Conservation (phyloP, 192 early-diverging fungal species). For the Rhizoclosmatium sp. region DNA sequence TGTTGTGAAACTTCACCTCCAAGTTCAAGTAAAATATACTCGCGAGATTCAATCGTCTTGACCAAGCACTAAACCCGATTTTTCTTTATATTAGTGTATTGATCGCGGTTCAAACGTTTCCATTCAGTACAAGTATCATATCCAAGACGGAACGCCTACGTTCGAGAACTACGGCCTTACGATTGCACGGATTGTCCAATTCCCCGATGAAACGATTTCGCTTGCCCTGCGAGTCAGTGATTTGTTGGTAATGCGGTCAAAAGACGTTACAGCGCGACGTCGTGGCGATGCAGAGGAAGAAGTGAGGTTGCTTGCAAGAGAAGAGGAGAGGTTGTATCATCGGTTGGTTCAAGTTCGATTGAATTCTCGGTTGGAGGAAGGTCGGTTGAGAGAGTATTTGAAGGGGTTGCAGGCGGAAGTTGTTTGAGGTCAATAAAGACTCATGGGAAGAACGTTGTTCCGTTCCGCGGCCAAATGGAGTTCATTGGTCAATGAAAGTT, state of each 20-base stretch:
- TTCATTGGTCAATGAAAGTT: too few species aligned
- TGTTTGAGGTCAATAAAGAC: background rate
- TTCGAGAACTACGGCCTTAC: constrained; percentile 28
- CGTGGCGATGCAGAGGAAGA: background rate
- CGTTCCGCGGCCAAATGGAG: too few species aligned
- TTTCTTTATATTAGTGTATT: background rate
- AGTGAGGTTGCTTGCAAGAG: background rate
- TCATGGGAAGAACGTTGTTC: too few species aligned
- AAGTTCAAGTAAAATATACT: constrained; percentile 39
- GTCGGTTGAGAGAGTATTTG: constrained; percentile 37
- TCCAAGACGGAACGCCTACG: constrained; percentile 26
- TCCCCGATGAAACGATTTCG: constrained; percentile 6
- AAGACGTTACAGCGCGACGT: background rate
- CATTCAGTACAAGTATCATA: constrained; percentile 28
- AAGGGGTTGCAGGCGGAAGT: constrained; percentile 48
- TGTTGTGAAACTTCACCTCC: constrained; percentile 44
- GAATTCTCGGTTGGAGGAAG: constrained; percentile 39
- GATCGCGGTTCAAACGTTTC: background rate
- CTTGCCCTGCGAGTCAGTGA: constrained; percentile 5
- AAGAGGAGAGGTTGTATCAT: constrained; percentile 2
- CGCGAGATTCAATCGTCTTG: background rate
- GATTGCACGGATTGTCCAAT: constrained; percentile 22
- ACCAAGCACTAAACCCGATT: background rate
- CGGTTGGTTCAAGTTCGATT: constrained; percentile 1
- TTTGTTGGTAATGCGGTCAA: background rate